Evolutionary conservation across 768 basidiomycete species (phyloP).

Genomic region (Hygrocybe punicea): DNA sequence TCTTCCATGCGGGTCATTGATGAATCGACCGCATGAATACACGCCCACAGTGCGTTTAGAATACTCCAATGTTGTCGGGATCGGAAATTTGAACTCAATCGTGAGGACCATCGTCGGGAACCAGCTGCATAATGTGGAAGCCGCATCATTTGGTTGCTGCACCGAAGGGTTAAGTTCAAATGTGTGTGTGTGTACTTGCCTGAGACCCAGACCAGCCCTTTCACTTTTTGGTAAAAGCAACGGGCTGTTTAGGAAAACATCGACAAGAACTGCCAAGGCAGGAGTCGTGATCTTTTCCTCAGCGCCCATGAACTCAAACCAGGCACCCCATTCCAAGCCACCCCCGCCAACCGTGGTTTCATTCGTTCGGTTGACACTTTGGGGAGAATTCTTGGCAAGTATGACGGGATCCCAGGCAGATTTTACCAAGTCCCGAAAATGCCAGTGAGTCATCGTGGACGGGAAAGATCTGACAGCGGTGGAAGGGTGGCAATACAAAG

Average conservation of each 20-base stretch:
- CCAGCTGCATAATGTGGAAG: conserved; percentile 55
- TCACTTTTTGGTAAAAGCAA: conserved; percentile 46
- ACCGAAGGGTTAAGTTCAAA: neutral
- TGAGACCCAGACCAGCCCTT: conserved; percentile 33
- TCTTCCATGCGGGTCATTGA: conserved; percentile 51
- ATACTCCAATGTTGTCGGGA: conserved; percentile 45
- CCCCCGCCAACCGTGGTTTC: conserved; percentile 47
- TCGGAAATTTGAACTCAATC: conserved; percentile 60
- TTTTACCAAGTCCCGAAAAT: conserved; percentile 33
- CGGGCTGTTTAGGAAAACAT: conserved; percentile 48
- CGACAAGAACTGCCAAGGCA: conserved; percentile 54
- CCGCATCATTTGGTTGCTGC: neutral
- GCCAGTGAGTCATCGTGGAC: conserved; percentile 30
- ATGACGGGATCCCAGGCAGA: conserved; percentile 44
- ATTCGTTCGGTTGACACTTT: conserved; percentile 38
- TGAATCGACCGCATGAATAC: conserved; percentile 51
- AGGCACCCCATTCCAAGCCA: conserved; percentile 57
- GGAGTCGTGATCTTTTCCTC: conserved; percentile 46
- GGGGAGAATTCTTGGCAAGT: conserved; percentile 36
- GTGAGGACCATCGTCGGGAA: conserved; percentile 59
- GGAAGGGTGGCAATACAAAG: conserved; percentile 54
- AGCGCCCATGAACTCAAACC: conserved; percentile 46
- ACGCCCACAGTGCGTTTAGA: conserved; percentile 55
- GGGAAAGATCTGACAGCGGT: conserved; percentile 19
- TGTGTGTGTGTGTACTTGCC: conserved; percentile 28